Evolutionary conservation across 1,139 yeast genomes (phyloP), one percentile per base, ranked within the genome.

Genomic region (Pichia sp.): DNA sequence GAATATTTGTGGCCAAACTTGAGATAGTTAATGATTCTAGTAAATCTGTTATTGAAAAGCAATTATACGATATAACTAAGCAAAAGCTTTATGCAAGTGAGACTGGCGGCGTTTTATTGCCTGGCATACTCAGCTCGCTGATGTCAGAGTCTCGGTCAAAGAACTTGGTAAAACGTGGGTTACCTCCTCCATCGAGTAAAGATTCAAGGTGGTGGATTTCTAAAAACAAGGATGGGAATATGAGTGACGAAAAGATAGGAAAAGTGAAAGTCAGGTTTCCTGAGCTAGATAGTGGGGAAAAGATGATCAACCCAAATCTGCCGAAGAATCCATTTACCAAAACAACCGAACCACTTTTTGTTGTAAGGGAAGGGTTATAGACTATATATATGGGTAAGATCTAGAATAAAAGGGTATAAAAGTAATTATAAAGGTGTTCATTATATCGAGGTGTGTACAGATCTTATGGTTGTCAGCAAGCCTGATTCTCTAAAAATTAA

Each of bases 171-270:
- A 71, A 75, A 1, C 64, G 63, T 50, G 73, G 74, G 26, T 72
- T 92, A 52, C 97, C 97, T 1, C 89, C 97, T 0, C 99, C 99
- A 19, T 87, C 96, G 59, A 81, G 95, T 0, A 96, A 89, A 54
- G 69, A 74, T 13, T 73, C 78, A 38, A 89, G 90, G 69, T 93
- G 99, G 99, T 93, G 99, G 99, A 76, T 90, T 43, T 30, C 55
- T 1, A 58, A 58, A 8, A 59, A 60, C 30, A 57, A 57, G 1
- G 58, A 61, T 45, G 84, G 84, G 15, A 85, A 84, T 8, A 93
- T 95, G 0, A 80, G 80, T 32, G 61, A 59, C 1, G 58, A 62
- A 38, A 84, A 84, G 19, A 85, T 84, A 7, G 93, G 95, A 0
- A 80, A 80, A 6, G 93, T 92, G 1, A 89, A 84, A 65, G 85